These are phyloP conservation scores for Leishmania lainsoni DNA, from an alignment of 208 protist species.

Conservation along the genomic window DNA sequence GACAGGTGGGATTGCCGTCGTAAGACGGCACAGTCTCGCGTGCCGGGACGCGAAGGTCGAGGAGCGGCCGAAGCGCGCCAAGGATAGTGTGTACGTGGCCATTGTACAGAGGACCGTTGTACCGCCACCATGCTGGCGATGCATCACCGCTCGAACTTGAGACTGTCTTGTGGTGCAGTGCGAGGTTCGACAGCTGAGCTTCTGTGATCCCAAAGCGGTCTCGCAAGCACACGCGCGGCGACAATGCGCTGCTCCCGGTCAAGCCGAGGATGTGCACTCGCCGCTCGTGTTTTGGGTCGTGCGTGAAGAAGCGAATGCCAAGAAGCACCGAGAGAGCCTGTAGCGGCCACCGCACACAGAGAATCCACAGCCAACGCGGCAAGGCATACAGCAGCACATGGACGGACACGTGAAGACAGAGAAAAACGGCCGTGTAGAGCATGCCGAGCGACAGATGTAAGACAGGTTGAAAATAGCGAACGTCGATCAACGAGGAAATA, in stretches of 20 bases:
- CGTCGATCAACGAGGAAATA: not conserved
- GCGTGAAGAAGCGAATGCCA: slow-evolving; percentile 2
- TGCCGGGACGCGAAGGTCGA: slow-evolving; percentile 22
- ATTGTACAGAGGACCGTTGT: slow-evolving; percentile 55
- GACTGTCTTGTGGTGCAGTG: slow-evolving; percentile 1
- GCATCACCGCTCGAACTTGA: not conserved
- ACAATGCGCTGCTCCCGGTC: not conserved
- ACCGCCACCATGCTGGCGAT: slow-evolving; percentile 21
- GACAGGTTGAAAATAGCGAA: not conserved
- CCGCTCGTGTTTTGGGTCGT: slow-evolving; percentile 14
- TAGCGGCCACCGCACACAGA: slow-evolving; percentile 39
- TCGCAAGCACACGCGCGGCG: slow-evolving; percentile 1
- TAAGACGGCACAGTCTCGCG: slow-evolving; percentile 45
- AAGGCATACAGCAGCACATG: slow-evolving; percentile 39
- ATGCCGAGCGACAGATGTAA: not conserved
- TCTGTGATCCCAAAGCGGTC: slow-evolving; percentile 24
- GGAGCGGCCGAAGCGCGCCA: slow-evolving; percentile 37
- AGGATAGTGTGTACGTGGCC: slow-evolving; percentile 68
- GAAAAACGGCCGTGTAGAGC: slow-evolving; percentile 24
- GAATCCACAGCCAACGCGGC: slow-evolving; percentile 24
- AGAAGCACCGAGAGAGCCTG: slow-evolving; percentile 17
- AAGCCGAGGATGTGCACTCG: slow-evolving; percentile 21
- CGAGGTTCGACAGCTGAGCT: slow-evolving; percentile 16
- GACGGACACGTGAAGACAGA: slow-evolving; percentile 19
- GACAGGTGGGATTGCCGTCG: slow-evolving; percentile 62